These are phyloP conservation scores for Chamaecrista fasciculata DNA, from an alignment of 306 rosid genomes.

Conservation along the genomic window DNA sequence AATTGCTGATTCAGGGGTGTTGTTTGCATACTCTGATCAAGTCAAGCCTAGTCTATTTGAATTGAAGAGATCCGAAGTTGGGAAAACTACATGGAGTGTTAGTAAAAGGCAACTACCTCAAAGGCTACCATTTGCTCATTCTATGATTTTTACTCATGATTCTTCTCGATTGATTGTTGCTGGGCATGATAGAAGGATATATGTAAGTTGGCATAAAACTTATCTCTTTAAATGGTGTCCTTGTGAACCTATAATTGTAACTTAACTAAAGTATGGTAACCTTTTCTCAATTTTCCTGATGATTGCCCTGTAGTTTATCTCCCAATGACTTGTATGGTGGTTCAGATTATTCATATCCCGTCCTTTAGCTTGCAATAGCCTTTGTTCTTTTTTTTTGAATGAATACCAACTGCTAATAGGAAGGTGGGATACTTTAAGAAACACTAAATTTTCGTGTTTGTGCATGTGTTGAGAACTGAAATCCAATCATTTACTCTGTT, in stretches of 20 bases:
- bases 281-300: neutral
- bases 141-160: slow-evolving; percentile 80
- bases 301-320: too few relatives aligned
- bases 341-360: neutral
- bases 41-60: slow-evolving; percentile 64
- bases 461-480: neutral
- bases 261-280: neutral
- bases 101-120: slow-evolving; percentile 57
- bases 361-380: neutral
- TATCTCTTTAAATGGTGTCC: neutral
- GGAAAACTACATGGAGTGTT: slow-evolving; percentile 50
- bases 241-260: neutral
- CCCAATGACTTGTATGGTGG: neutral
- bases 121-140: slow-evolving; percentile 77
- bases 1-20: slow-evolving; percentile 68
- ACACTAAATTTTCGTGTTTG: neutral
- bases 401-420: neutral
- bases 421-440: neutral
- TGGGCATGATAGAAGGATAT: slow-evolving; percentile 80
- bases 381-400: neutral
- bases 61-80: slow-evolving; percentile 53
- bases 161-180: slow-evolving; percentile 86
- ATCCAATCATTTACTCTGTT: neutral
- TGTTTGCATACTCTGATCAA: slow-evolving; percentile 84
- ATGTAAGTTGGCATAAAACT: slow-evolving; percentile 56